Evolutionary conservation across 768 basidiomycete species (phyloP).

Genomic region (Suillus brevipes): DNA sequence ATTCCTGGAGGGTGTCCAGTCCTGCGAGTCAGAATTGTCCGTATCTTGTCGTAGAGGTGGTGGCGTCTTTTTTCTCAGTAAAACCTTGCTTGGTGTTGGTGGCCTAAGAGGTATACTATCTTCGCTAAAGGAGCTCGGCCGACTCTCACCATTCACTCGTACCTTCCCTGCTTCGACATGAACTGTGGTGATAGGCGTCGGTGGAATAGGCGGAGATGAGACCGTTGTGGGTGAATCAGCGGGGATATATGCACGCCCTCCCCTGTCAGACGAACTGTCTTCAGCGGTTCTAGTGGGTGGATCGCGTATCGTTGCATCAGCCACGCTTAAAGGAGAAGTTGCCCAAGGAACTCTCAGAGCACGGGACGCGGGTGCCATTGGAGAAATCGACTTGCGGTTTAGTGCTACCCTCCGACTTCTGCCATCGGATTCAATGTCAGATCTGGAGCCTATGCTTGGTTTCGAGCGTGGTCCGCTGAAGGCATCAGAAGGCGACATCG

Average conservation of each 20-base stretch:
- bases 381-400: slow-evolving; percentile 68
- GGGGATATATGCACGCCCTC: slow-evolving; percentile 34
- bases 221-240: slow-evolving; percentile 42
- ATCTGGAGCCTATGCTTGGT: slow-evolving; percentile 32
- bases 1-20: slow-evolving; percentile 35
- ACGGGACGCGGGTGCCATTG: slow-evolving; percentile 62
- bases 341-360: slow-evolving; percentile 35
- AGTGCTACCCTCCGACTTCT: slow-evolving; percentile 60
- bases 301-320: slow-evolving; percentile 37
- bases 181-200: slow-evolving; percentile 36
- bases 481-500: slow-evolving; percentile 58
- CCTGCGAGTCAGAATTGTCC: slow-evolving; percentile 53
- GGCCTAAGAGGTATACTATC: slow-evolving; percentile 24
- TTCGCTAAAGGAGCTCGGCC: slow-evolving; percentile 32
- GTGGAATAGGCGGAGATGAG: slow-evolving; percentile 40
- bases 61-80: slow-evolving; percentile 41
- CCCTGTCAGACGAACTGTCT: slow-evolving; percentile 24
- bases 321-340: slow-evolving; percentile 43
- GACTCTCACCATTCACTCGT: slow-evolving; percentile 30
- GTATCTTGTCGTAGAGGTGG: slow-evolving; percentile 20
- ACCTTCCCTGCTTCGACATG: slow-evolving; percentile 24
- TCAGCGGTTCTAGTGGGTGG: slow-evolving; percentile 25
- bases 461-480: slow-evolving; percentile 36
- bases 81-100: slow-evolving; percentile 28
- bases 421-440: slow-evolving; percentile 60